These are phyloP conservation scores for Colletotrichum graminicola DNA, from an alignment of 2,329 filamentous ascomycete species.

Conservation along the genomic window DNA sequence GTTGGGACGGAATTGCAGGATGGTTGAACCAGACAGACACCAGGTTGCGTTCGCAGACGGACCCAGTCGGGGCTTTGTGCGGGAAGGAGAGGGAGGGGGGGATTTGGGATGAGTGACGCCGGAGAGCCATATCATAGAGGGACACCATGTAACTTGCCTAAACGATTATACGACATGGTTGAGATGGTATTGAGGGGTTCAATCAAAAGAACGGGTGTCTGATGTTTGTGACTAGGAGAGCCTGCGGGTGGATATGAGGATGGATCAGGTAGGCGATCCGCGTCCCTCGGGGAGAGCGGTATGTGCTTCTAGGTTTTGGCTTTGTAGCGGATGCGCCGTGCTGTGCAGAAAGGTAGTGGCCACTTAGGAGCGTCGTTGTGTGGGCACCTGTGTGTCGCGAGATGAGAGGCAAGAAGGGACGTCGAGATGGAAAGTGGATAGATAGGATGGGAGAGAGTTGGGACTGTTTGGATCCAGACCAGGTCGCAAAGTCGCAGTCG, in stretches of 20 bases:
- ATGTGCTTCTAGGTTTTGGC: conserved; percentile 37
- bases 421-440: conserved; percentile 21
- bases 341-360: conserved; percentile 29
- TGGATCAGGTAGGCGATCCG: conserved; percentile 38
- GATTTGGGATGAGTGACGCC: conserved; percentile 42
- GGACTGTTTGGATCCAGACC: conserved; percentile 10
- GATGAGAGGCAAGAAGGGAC: conserved; percentile 8
- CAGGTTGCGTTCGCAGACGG: conserved; percentile 22
- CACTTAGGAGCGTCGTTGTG: conserved; percentile 16
- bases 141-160: conserved; percentile 68
- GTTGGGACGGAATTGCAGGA: conserved; percentile 17
- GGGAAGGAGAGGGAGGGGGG: conserved; percentile 15
- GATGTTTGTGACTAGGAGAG: conserved; percentile 41
- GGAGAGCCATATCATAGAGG: conserved; percentile 43
- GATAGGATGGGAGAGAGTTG: conserved; percentile 22
- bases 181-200: conserved; percentile 31
- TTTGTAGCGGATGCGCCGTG: conserved; percentile 35
- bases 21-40: conserved; percentile 5
- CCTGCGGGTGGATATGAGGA: conserved; percentile 38
- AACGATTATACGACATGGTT: conserved; percentile 79
- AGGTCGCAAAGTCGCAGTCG: conserved; percentile 30
- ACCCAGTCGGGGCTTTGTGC: conserved; percentile 32
- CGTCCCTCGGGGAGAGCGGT: conserved; percentile 30
- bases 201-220: conserved; percentile 41
- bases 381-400: conserved; percentile 18